A percentile compares a stretch with the other conserved stretches of the same genome.
Conservation (phyloP, 2,329 filamentous ascomycete genomes). For the Coleophoma cylindrospora region DNA sequence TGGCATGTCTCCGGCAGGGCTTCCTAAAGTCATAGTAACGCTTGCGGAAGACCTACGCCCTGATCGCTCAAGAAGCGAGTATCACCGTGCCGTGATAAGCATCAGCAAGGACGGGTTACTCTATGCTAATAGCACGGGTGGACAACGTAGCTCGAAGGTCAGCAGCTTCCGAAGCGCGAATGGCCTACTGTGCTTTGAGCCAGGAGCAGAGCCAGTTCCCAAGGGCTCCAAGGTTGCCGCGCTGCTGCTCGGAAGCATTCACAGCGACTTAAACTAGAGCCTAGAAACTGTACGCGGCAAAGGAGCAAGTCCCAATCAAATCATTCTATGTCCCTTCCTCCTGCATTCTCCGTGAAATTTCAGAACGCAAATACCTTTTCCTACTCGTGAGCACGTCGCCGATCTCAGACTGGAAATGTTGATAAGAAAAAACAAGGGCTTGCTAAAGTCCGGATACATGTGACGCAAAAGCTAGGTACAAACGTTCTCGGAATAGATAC, state of each 20-base stretch:
- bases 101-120: constrained; percentile 63
- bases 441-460: no score
- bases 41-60: constrained; percentile 68
- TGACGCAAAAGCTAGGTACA: no score
- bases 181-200: constrained; percentile 72
- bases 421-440: no score
- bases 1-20: constrained; percentile 62
- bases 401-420: no score
- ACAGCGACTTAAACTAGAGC: constrained; percentile 13
- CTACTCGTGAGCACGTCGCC: no score
- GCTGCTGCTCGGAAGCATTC: constrained; percentile 61
- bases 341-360: no score
- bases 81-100: constrained; percentile 76
- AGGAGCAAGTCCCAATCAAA: no score
- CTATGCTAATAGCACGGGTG: constrained; percentile 76
- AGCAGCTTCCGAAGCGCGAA: constrained; percentile 88
- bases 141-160: constrained; percentile 84
- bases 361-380: no score
- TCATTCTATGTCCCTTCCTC: no score
- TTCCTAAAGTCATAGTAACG: constrained; percentile 67
- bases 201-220: constrained; percentile 54
- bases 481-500: no score
- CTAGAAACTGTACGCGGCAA: no score
- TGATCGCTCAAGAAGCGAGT: constrained; percentile 77
- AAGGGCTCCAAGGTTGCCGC: constrained; percentile 73